phyloP scores from a whole-genome alignment of 2,329 filamentous ascomycete genomes.

The Cucurbitaria berberidis region DNA sequence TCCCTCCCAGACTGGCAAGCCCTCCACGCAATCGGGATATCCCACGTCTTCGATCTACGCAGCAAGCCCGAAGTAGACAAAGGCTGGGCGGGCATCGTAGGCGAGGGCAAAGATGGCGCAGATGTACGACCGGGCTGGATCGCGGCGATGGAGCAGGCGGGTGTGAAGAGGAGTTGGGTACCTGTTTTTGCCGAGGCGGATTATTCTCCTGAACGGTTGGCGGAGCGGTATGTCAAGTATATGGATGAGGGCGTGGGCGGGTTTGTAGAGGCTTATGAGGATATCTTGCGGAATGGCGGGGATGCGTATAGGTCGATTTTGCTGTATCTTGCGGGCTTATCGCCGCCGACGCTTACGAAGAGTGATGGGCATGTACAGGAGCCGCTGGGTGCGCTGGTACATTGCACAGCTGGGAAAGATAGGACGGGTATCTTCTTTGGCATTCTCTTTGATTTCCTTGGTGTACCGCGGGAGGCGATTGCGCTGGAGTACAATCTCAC shows the following conservation, averaged over 20 bases:
- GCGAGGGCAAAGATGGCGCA: conserved; percentile 37
- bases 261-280: conserved; percentile 68
- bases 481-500: conserved; percentile 73
- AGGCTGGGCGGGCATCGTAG: conserved; percentile 29
- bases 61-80: conserved; percentile 64
- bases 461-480: conserved; percentile 62
- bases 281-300: conserved; percentile 64
- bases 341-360: conserved; percentile 30
- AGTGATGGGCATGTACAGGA: neutral
- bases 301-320: conserved; percentile 66
- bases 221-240: conserved; percentile 66
- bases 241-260: conserved; percentile 62
- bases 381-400: conserved; percentile 64
- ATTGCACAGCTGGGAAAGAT: conserved; percentile 81
- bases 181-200: conserved; percentile 70
- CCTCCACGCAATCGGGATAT: conserved; percentile 61
- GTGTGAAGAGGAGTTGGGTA: conserved; percentile 61
- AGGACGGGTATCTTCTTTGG: conserved; percentile 74
- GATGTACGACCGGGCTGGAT: conserved; percentile 42
- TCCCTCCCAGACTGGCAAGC: conserved; percentile 25
- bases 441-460: conserved; percentile 68
- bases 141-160: conserved; percentile 38
- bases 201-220: conserved; percentile 68
- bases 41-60: conserved; percentile 71
- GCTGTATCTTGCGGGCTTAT: conserved; percentile 58